Percentiles rank a stretch among this genome's conserved stretches.
phyloP scores from a whole-genome alignment of 345 rosid species.

The Heritiera fomes region DNA sequence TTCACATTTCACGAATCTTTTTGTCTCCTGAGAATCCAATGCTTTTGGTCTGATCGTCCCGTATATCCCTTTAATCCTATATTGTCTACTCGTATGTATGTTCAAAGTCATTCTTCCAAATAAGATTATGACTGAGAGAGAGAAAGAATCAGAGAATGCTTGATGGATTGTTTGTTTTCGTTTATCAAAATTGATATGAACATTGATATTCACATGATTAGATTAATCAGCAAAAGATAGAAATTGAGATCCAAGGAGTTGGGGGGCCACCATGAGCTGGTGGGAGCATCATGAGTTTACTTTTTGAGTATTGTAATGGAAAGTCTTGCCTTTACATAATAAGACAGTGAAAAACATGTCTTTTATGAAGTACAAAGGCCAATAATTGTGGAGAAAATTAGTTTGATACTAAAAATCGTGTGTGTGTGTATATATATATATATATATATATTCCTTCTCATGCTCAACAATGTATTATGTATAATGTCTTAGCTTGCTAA shows the following conservation, averaged over 20 bases:
- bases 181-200: neutral
- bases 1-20: slow-evolving; percentile 18
- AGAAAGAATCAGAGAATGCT: no score
- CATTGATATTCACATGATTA: neutral
- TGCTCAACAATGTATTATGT: neutral
- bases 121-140: no score
- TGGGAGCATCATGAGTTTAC: slow-evolving; percentile 24
- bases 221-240: neutral
- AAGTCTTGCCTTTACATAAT: slow-evolving; percentile 22
- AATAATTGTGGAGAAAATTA: neutral
- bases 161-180: neutral
- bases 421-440: no score
- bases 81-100: no score
- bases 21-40: slow-evolving; percentile 40
- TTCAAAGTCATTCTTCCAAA: neutral
- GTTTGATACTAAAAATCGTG: neutral
- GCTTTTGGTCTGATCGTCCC: slow-evolving; percentile 21
- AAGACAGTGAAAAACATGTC: neutral
- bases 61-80: neutral
- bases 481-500: no score
- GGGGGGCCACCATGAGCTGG: neutral
- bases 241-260: neutral
- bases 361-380: neutral
- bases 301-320: neutral
- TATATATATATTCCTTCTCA: no score